Percentiles rank a stretch among this genome's conserved stretches.
Conservation (phyloP, 2,329 filamentous ascomycete genomes). For the Nannizzia gypsea region DNA sequence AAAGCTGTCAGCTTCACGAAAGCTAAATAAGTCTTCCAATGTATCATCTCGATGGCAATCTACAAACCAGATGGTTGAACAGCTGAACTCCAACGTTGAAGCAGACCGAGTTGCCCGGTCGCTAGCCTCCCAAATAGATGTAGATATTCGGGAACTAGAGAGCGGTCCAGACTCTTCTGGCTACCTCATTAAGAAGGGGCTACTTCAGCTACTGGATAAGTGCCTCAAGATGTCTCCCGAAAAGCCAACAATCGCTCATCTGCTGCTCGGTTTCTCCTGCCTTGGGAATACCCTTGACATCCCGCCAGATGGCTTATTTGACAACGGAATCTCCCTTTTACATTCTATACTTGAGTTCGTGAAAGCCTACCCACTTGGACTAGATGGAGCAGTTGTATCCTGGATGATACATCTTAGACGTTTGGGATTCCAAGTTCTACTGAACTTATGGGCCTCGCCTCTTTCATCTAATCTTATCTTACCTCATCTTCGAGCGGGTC, state of each 20-base stretch:
- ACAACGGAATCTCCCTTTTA: constrained; percentile 59
- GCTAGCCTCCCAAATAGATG: constrained; percentile 56
- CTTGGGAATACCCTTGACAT: constrained; percentile 58
- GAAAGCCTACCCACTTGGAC: constrained; percentile 53
- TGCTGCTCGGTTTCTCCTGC: constrained; percentile 78
- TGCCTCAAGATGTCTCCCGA: constrained; percentile 64
- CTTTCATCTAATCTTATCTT: constrained; percentile 65
- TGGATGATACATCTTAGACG: constrained; percentile 61
- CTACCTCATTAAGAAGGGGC: constrained; percentile 70
- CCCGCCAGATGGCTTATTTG: constrained; percentile 57
- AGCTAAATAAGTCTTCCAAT: constrained; percentile 60
- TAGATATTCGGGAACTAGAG: constrained; percentile 58
- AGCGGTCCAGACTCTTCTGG: constrained; percentile 56
- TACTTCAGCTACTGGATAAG: constrained; percentile 74
- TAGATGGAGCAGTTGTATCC: constrained; percentile 48
- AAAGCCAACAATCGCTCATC: constrained; percentile 76
- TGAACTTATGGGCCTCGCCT: constrained; percentile 70
- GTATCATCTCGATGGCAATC: constrained; percentile 51
- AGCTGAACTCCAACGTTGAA: constrained; percentile 71
- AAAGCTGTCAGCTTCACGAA: constrained; percentile 72
- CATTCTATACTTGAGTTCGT: constrained; percentile 67
- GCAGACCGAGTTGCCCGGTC: constrained; percentile 66
- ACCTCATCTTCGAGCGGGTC: constrained; percentile 64
- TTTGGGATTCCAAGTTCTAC: constrained; percentile 60
- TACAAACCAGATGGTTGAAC: constrained; percentile 74